Evolutionary conservation across 495 filamentous ascomycete genomes (phyloP), one percentile per base, ranked within the genome.

Genomic region (Daldinia childiae): DNA sequence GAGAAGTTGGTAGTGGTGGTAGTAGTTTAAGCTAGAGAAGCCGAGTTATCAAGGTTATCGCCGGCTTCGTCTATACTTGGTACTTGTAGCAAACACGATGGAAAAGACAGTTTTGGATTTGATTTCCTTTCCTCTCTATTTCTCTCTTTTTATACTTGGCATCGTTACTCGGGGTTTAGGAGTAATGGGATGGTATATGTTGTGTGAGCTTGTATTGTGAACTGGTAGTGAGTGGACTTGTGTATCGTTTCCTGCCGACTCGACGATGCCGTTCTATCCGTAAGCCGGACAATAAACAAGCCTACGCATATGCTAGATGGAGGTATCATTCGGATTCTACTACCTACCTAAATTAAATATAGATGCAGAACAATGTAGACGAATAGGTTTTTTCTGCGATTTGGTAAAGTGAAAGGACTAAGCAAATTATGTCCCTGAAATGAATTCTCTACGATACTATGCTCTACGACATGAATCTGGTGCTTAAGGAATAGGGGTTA

Each of bases 71-170:
- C 56, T 45, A 41, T 12, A 14, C 14, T n/a, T 30, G 50, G 50
- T 54, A 41, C 57, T 17, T 24, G 24, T 58, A 67, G 45, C 59
- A 65, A 52, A 38, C 52, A 39, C 58, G 63, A 51, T 24, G 50
- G 59, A 58, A 58, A 17, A 61, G 43, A 61, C 6, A 41, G 39
- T 51, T 64, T 64, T 54, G 12, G 58, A 48, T 48, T 12, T 14
- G 29, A 38, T 62, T 50, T 48, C 19, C 36, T 50, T 45, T 32
- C 9, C 4, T 21, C 9, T 2, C 8, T 8, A 29, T 50, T 45
- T 30, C 8, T 30, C 36, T 30, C 1, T 32, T 9, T 32, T 7
- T 17, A 15, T 30, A 54, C 6, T 17, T 54, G 26, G 51, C 29
- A 54, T 30, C 24, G 26, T 54, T n/a, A n/a, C 29, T 36, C 54